Percentiles rank a stretch among this genome's conserved stretches.
These are phyloP conservation scores for Ophiostoma sp. DNA, from an alignment of 2,329 filamentous ascomycete species.

Conservation along the genomic window DNA sequence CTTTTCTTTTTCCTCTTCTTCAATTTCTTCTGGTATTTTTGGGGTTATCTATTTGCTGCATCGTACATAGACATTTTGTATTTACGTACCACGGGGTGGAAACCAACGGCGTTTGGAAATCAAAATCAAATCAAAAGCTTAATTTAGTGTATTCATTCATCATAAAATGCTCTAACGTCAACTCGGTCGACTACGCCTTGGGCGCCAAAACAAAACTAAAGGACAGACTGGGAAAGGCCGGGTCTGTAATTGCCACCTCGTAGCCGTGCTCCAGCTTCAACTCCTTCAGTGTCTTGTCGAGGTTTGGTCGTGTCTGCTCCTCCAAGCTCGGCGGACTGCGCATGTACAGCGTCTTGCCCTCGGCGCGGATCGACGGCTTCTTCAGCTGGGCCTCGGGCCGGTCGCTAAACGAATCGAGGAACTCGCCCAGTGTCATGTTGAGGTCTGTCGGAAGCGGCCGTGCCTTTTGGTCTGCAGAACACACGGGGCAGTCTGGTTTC, in stretches of 20 bases:
- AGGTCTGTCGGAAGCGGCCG: slow-evolving; percentile 72
- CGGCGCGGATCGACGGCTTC: slow-evolving; percentile 78
- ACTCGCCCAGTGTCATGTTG: slow-evolving; percentile 72
- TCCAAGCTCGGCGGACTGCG: slow-evolving; percentile 79
- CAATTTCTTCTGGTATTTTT: slow-evolving; percentile 17
- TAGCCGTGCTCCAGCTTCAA: slow-evolving; percentile 74
- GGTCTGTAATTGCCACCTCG: slow-evolving; percentile 88
- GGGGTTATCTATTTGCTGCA: slow-evolving; percentile 14
- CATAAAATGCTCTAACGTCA: background rate
- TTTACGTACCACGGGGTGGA: slow-evolving; percentile 9
- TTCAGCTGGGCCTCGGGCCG: slow-evolving; percentile 90
- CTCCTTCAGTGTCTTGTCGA: slow-evolving; percentile 74
- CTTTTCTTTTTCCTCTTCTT: background rate
- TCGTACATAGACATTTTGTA: slow-evolving; percentile 23
- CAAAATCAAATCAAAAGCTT: slow-evolving; percentile 15
- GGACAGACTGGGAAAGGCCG: slow-evolving; percentile 76
- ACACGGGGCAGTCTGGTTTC: slow-evolving; percentile 93
- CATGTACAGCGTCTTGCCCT: slow-evolving; percentile 87
- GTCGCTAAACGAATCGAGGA: slow-evolving; percentile 79
- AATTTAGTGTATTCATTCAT: background rate
- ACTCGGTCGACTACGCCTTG: slow-evolving; percentile 34
- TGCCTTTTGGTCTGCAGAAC: slow-evolving; percentile 68
- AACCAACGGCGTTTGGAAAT: slow-evolving; percentile 29
- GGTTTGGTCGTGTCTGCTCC: slow-evolving; percentile 78
- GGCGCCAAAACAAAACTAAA: slow-evolving; percentile 59